A percentile compares a stretch with the other conserved stretches of the same genome.
phyloP scores from a whole-genome alignment of 1,139 yeast species.

The Geotrichum siamense region DNA sequence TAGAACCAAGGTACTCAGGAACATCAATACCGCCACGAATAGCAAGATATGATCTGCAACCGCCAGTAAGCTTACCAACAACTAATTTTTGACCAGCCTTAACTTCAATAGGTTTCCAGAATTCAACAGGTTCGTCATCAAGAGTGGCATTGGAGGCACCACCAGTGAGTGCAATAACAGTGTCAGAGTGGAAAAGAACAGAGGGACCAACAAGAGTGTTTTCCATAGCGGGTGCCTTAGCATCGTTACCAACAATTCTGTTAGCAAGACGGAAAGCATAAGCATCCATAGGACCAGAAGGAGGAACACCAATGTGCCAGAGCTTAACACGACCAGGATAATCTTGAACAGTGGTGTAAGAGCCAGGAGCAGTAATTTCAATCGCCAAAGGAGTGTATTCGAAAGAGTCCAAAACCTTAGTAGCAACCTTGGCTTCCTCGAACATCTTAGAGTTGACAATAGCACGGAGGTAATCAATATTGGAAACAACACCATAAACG shows the following conservation, averaged over 20 bases:
- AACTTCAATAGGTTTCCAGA: conserved; percentile 65
- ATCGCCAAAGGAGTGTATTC: conserved; percentile 75
- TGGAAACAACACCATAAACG: conserved; percentile 81
- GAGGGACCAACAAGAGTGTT: conserved; percentile 84
- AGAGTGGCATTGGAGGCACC: conserved; percentile 63
- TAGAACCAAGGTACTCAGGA: conserved; percentile 88
- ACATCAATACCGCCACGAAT: conserved; percentile 92
- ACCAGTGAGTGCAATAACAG: conserved; percentile 78
- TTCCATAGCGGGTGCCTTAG: conserved; percentile 81
- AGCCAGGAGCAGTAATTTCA: conserved; percentile 82
- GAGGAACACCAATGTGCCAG: conserved; percentile 94
- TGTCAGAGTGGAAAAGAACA: conserved; percentile 70
- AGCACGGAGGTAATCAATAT: conserved; percentile 79
- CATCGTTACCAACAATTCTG: conserved; percentile 79
- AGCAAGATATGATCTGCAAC: conserved; percentile 86
- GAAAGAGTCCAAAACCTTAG: conserved; percentile 80
- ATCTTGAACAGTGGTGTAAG: conserved; percentile 92
- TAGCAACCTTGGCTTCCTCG: conserved; percentile 71
- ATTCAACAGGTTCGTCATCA: conserved; percentile 50
- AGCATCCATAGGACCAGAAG: conserved; percentile 97
- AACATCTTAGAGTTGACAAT: conserved; percentile 82
- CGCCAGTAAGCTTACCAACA: conserved; percentile 72
- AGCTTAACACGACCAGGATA: conserved; percentile 86
- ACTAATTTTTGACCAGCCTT: conserved; percentile 67
- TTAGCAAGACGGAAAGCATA: conserved; percentile 86